Evolutionary conservation across 257 asterid genomes (phyloP).

Genomic region (Petrea volubilis): DNA sequence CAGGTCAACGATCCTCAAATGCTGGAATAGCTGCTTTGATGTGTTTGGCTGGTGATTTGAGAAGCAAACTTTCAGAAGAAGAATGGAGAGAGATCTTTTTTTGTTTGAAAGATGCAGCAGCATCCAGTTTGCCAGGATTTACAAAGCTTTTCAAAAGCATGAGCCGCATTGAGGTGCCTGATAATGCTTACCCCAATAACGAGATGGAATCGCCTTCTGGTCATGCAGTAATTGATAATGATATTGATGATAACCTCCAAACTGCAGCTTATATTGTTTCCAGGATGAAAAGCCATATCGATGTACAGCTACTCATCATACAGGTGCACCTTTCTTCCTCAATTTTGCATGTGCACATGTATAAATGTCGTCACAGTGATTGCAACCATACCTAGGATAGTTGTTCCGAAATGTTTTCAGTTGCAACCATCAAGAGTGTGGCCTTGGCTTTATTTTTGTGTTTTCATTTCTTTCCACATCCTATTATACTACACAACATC

Average conservation of each 20-base stretch:
- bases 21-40: conserved; percentile 65
- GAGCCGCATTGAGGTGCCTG: conserved; percentile 50
- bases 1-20: conserved; percentile 61
- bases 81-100: conserved; percentile 61
- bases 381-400: neutral
- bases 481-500: no score
- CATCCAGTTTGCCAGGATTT: conserved; percentile 50
- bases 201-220: conserved; percentile 43
- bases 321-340: conserved; percentile 44
- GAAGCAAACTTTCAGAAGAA: conserved; percentile 47
- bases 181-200: conserved; percentile 32
- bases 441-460: neutral
- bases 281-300: conserved; percentile 65
- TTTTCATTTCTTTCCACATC: no score
- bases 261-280: conserved; percentile 56
- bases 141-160: conserved; percentile 54
- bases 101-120: conserved; percentile 56
- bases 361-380: neutral
- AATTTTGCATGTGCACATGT: neutral
- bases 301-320: conserved; percentile 52
- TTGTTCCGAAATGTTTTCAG: neutral
- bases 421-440: neutral
- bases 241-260: conserved; percentile 53
- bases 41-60: conserved; percentile 50
- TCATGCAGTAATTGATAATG: conserved; percentile 29